Evolutionary conservation across 2,329 filamentous ascomycete species (phyloP).

Genomic region (Ophiostoma pallidulum): DNA sequence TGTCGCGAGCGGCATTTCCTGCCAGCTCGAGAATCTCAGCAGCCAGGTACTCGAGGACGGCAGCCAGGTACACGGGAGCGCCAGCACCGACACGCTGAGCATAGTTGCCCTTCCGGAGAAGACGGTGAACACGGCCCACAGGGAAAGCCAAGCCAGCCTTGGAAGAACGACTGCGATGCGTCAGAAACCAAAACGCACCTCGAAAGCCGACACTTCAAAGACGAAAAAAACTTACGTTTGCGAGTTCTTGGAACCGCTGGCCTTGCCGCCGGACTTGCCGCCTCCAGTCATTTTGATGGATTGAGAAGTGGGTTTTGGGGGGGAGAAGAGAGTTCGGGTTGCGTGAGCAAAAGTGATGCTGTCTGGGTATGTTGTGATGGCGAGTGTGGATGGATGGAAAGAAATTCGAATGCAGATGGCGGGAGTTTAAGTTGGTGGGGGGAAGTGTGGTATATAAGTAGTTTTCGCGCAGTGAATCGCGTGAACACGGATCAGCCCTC

Average conservation of each 20-base stretch:
- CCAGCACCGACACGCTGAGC: conserved; percentile 98
- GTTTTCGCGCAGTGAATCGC: conserved; percentile 37
- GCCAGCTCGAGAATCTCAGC: conserved; percentile 98
- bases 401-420: conserved; percentile 31
- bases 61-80: conserved; percentile 93
- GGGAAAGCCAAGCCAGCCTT: conserved; percentile 99
- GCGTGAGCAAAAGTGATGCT: conserved; percentile 20
- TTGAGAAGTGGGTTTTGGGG: conserved; percentile 23
- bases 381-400: conserved; percentile 24
- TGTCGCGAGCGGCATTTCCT: conserved; percentile 96
- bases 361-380: conserved; percentile 20
- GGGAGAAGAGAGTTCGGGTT: conserved; percentile 20
- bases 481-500: conserved; percentile 42
- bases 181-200: conserved; percentile 29
- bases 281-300: conserved; percentile 96
- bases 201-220: conserved; percentile 16
- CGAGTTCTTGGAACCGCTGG: conserved; percentile 96
- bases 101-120: conserved; percentile 98
- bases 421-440: conserved; percentile 30
- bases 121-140: conserved; percentile 99
- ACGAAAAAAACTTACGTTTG: conserved; percentile 76
- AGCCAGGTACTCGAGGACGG: conserved; percentile 95
- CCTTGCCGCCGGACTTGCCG: conserved; percentile 99
- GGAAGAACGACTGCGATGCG: conserved; percentile 70
- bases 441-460: conserved; percentile 46